Base-by-base conservation (phyloP, 2,329 filamentous ascomycete genomes). In the Zymoseptoria brevis region DNA sequence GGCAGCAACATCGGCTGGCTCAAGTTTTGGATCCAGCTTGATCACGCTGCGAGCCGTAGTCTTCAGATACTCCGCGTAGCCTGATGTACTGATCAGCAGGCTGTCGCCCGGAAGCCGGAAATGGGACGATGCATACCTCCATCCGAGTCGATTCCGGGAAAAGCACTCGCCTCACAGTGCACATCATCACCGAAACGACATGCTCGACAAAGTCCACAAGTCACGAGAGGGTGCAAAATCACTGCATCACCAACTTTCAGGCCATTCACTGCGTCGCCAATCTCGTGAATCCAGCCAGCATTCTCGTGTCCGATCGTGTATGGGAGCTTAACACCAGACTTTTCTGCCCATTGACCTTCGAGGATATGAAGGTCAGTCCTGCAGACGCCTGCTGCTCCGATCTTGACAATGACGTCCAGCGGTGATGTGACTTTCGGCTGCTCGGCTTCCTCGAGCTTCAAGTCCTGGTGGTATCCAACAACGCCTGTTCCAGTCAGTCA, bases 251-350 rank as follows among this genome's bases (percentile, higher is more conserved):
- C 66, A 19, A 65, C 57, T 41, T 60, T 53, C 4, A 67, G 54
- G 29, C 60, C 57, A 0, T 59, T 65, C 21, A 66, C 66, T 19
- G 60, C 65, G n/a, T 64, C 60, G 30, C 66, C 66, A 19, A 62
- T 49, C 3, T 50, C 64, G 35, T 67, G 64, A 8, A 68, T 57
- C 64, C 66, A 68, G 35, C 66, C 66, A 4, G 65, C 66, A 35
- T 68, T 68, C 30, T 67, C 66, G 49, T 68, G 66, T 21, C 66
- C 66, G 22, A 68, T 68, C 4, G 63, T 68, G 52, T 67, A 68
- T 7, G 66, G 66, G 1, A 68, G 59, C 52, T 63, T 63, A 19
- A 67, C 66, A 9, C 60, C 60, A 16, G 63, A 57, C 50, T 68
- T 68, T 7, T 67, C 63, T 19, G 62, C 61, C 66, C 65, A 67